phyloP scores from a whole-genome alignment of 148 eudicot species.

The Simmondsia chinensis region DNA sequence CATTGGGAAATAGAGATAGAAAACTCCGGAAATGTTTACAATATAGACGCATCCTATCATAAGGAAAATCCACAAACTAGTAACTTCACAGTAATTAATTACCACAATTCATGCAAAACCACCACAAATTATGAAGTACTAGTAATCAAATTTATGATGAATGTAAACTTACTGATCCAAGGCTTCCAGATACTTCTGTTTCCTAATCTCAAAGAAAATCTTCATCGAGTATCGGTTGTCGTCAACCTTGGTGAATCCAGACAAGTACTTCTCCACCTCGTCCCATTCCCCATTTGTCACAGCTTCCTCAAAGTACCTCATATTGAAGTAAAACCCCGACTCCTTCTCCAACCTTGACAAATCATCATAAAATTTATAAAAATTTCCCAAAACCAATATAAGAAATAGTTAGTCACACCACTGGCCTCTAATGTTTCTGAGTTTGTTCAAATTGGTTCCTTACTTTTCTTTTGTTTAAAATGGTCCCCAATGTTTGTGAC shows the following conservation, averaged over 20 bases:
- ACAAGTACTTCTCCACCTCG: constrained; percentile 52
- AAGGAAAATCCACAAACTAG: too few relatives aligned
- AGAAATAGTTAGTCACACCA: too few relatives aligned
- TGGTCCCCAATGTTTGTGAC: too few relatives aligned
- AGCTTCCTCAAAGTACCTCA: constrained; percentile 51
- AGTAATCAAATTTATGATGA: background rate
- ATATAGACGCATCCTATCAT: too few relatives aligned
- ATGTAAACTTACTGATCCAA: constrained; percentile 17
- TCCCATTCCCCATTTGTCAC: constrained; percentile 64
- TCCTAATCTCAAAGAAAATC: constrained; percentile 59
- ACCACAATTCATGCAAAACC: background rate
- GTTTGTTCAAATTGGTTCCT: too few relatives aligned
- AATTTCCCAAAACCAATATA: background rate
- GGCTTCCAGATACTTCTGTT: constrained; percentile 70
- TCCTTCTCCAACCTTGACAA: constrained; percentile 54
- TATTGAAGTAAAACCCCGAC: constrained; percentile 53
- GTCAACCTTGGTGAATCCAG: constrained; percentile 56
- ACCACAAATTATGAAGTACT: background rate
- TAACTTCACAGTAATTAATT: background rate
- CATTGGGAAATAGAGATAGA: too few relatives aligned
- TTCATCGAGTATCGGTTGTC: constrained; percentile 67
- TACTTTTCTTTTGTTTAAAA: too few relatives aligned
- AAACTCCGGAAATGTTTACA: background rate
- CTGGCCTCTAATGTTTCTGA: too few relatives aligned
- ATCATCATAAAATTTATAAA: background rate